Evolutionary conservation across 1,284 basidiomycete genomes (phyloP), one percentile per base, ranked within the genome.

Genomic region (Microbotryum scabiosae): DNA sequence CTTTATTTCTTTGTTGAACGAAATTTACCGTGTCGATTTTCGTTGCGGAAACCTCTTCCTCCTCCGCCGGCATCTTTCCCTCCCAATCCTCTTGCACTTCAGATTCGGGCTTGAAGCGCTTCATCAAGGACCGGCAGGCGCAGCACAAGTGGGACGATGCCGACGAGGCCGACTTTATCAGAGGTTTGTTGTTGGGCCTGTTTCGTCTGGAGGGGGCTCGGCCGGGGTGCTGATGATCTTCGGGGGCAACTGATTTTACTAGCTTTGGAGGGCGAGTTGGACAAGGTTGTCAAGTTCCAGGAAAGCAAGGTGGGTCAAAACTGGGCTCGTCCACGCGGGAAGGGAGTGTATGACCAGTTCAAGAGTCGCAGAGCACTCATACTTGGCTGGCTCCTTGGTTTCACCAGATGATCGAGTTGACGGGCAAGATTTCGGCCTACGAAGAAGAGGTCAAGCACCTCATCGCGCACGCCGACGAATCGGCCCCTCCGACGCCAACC

Each of bases 251-350:
- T 41, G 36, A 6, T 41, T 18, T 4, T 12, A 18, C 3, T 28
- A 59, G 64, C 64, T 3, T 84, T 97, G 60, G 86, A 90, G 73
- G 80, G 80, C 64, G 92, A 98, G 77, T 81, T 98, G 51, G 89
- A 94, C 73, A 98, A 98, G 79, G 87, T 97, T 60, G 88, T 97
- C 72, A 85, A 86, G 72, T 98, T 98, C 75, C 96, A 98, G 74
- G 89, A 86, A 73, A 78, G 81, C 51, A 98, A 97, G 83, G 90
- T 86, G 54, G 63, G 79, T 71, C 52, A 10, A 28, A 20, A 16
- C 18, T 1, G 18, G 18, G 7, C 20, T 25, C 20, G n/a, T 5
- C 43, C 10, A 36, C 9, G 18, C 32, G 45, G 10, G 28, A 12
- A 25, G 30, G 30, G 8, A 30, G 7, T 30, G 30, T 30, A 30